These are phyloP conservation scores for Phytophthora europaea DNA, from an alignment of 352 stramenopile genomes.

Conservation along the genomic window DNA sequence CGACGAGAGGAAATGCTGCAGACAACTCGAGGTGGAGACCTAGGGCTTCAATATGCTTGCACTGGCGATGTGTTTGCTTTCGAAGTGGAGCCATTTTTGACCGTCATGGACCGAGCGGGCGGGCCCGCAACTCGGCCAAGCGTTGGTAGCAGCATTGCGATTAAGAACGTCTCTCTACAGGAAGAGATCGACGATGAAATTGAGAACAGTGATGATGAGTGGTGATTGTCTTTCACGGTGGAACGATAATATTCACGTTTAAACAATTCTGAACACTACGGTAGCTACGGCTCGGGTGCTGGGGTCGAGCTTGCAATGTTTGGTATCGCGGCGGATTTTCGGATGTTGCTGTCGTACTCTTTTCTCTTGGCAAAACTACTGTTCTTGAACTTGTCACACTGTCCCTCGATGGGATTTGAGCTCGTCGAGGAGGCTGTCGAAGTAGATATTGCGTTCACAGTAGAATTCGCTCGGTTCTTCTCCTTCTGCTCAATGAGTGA, in stretches of 20 bases:
- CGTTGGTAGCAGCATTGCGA: not conserved
- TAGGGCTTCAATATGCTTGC: conserved; percentile 48
- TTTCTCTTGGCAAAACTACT: conserved; percentile 77
- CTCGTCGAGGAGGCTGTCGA: conserved; percentile 4
- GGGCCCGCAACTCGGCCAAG: conserved; percentile 5
- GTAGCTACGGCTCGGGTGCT: conserved; percentile 26
- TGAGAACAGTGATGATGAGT: conserved; percentile 66
- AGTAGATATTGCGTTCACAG: conserved; percentile 12
- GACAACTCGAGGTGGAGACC: conserved; percentile 18
- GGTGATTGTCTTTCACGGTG: conserved; percentile 17
- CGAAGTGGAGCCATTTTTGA: conserved; percentile 77
- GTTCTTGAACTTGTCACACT: conserved; percentile 69
- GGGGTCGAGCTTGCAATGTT: conserved; percentile 21
- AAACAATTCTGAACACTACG: conserved; percentile 39
- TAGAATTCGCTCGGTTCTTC: conserved; percentile 37
- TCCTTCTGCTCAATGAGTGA: conserved; percentile 72
- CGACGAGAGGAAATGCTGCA: conserved; percentile 54
- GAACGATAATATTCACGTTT: conserved; percentile 30
- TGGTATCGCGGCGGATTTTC: conserved; percentile 42
- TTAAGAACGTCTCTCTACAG: conserved; percentile 25
- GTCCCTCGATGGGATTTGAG: conserved; percentile 3
- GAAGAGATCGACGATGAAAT: conserved; percentile 75
- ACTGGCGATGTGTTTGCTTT: conserved; percentile 70
- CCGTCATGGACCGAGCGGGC: conserved; percentile 44
- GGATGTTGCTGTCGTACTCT: conserved; percentile 77